Conservation (phyloP, 2,329 filamentous ascomycete genomes). For the Ophiostoma populinum region DNA sequence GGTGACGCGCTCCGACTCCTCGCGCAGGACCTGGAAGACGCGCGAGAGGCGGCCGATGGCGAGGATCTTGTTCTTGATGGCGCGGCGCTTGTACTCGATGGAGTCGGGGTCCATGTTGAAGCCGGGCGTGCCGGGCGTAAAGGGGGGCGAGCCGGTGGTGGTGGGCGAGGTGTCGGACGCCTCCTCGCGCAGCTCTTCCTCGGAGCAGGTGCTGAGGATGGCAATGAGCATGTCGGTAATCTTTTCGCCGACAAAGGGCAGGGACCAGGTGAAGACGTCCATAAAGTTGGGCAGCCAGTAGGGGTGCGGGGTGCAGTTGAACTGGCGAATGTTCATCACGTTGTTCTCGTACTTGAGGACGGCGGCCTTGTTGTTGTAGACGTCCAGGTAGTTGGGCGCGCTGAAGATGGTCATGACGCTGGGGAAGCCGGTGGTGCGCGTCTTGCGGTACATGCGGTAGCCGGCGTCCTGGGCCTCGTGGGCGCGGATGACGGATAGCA, state of each 20-base stretch:
- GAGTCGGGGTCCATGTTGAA: conserved; percentile 51
- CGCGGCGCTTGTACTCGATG: conserved; percentile 82
- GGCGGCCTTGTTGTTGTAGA: conserved; percentile 99
- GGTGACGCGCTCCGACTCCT: conserved; percentile 91
- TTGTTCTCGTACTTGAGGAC: conserved; percentile 99
- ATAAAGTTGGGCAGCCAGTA: conserved; percentile 99
- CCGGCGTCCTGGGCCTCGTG: conserved; percentile 98
- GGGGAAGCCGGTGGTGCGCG: conserved; percentile 89
- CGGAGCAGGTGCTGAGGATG: conserved; percentile 96
- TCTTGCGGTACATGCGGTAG: conserved; percentile 98
- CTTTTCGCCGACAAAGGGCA: conserved; percentile 97
- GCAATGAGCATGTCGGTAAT: conserved; percentile 99
- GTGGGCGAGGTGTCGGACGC: conserved; percentile 48
- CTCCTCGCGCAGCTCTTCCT: conserved; percentile 89
- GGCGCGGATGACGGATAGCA: conserved; percentile 89
- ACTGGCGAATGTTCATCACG: conserved; percentile 99
- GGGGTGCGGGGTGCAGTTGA: conserved; percentile 97
- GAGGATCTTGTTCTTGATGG: conserved; percentile 99
- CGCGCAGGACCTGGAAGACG: conserved; percentile 94
- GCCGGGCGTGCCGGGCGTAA: conserved; percentile 21
- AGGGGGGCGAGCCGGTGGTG: conserved; percentile 58
- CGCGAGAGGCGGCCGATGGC: conserved; percentile 91
- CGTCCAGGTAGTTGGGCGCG: conserved; percentile 93
- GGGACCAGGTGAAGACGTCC: conserved; percentile 99
- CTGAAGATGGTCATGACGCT: conserved; percentile 99